Percentiles rank a stretch among this genome's conserved stretches.
These are phyloP conservation scores for Didymella pomorum DNA, from an alignment of 2,329 filamentous ascomycete genomes.

Conservation along the genomic window DNA sequence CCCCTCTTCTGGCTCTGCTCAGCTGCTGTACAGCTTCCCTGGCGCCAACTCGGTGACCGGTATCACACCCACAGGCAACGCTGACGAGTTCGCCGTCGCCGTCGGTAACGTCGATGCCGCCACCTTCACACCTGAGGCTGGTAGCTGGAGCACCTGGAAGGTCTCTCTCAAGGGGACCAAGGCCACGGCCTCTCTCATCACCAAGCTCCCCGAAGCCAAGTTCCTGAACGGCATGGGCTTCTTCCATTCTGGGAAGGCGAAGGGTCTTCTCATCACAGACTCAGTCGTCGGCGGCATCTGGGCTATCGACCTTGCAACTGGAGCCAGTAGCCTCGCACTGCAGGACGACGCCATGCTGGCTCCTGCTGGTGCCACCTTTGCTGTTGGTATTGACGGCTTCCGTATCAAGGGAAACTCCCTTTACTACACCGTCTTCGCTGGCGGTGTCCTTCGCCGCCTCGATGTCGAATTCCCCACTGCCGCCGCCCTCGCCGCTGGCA, in stretches of 20 bases:
- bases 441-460: constrained; percentile 20
- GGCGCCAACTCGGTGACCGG: constrained; percentile 19
- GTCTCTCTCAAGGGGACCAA: constrained; percentile 9
- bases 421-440: constrained; percentile 19
- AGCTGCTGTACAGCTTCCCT: constrained; percentile 18
- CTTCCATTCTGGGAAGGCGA: constrained; percentile 11
- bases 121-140: constrained; percentile 18
- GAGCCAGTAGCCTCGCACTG: constrained; percentile 18
- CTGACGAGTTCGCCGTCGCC: constrained; percentile 22
- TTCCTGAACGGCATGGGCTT: constrained; percentile 21
- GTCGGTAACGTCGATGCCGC: constrained; percentile 20
- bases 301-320: constrained; percentile 16
- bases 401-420: constrained; percentile 17
- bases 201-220: constrained; percentile 14
- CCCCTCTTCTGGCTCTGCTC: constrained; percentile 13
- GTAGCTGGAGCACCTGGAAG: constrained; percentile 22
- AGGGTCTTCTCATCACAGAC: constrained; percentile 20
- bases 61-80: constrained; percentile 18
- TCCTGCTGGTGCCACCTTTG: constrained; percentile 16
- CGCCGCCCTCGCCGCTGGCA: constrained; percentile 15
- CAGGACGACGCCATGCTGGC: constrained; percentile 19
- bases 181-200: constrained; percentile 16
- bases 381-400: constrained; percentile 22
- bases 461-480: constrained; percentile 15
- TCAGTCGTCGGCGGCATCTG: constrained; percentile 19